Evolutionary conservation across 768 basidiomycete species (phyloP).

Genomic region (Crepidotus variabilis): DNA sequence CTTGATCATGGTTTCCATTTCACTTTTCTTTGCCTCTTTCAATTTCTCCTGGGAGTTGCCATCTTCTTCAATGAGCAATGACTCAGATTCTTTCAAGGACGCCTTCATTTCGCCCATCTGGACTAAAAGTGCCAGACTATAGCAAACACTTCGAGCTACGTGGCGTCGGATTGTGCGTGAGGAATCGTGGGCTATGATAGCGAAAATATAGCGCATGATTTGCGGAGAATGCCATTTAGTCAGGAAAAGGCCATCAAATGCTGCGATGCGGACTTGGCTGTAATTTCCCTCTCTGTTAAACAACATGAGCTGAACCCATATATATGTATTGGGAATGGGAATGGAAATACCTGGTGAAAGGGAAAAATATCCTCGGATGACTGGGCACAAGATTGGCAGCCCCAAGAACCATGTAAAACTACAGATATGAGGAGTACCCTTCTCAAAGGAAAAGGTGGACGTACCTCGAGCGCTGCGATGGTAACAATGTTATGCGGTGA

Average conservation of each 20-base stretch:
- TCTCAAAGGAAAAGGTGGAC: conserved; percentile 16
- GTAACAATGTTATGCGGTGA: conserved; percentile 94
- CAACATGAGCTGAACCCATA: conserved; percentile 7
- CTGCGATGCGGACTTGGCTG: conserved; percentile 84
- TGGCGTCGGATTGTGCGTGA: conserved; percentile 82
- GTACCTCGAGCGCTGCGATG: conserved; percentile 83
- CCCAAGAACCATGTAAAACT: conserved; percentile 82
- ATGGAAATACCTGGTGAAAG: conserved; percentile 73
- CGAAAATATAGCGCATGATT: conserved; percentile 84
- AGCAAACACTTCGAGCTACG: conserved; percentile 81
- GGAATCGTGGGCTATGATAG: conserved; percentile 82
- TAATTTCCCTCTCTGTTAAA: conserved; percentile 86
- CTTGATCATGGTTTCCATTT: conserved; percentile 82
- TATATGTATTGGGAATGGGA: not conserved
- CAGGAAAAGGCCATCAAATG: conserved; percentile 91
- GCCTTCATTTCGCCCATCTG: conserved; percentile 90
- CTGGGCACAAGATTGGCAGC: conserved; percentile 75
- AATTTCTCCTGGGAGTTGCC: conserved; percentile 66
- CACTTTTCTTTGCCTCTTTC: conserved; percentile 78
- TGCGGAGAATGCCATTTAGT: conserved; percentile 83
- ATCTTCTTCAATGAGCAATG: conserved; percentile 84
- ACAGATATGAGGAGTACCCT: not conserved
- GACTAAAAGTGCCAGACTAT: conserved; percentile 81
- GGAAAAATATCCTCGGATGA: conserved; percentile 76
- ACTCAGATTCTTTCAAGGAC: conserved; percentile 66